phyloP scores from a whole-genome alignment of 768 basidiomycete genomes.

The Postia placenta region DNA sequence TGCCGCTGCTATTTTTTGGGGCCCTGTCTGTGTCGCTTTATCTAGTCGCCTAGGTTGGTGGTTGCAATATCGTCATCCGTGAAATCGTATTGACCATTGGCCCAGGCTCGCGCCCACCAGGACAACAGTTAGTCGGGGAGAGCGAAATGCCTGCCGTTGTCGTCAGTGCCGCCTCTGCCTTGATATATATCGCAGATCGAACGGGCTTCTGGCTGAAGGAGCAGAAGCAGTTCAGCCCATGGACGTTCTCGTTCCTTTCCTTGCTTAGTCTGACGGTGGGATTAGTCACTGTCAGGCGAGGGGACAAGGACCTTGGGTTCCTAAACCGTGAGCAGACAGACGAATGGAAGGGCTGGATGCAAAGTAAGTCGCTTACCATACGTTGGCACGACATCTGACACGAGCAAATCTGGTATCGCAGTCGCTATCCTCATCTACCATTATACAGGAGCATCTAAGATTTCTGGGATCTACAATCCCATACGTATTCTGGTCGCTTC shows the following conservation, averaged over 20 bases:
- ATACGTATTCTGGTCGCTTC: slow-evolving; percentile 84
- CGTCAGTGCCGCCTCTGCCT: slow-evolving; percentile 58
- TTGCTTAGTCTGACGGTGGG: slow-evolving; percentile 51
- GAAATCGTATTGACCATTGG: neutral
- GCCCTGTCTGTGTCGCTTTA: slow-evolving; percentile 41
- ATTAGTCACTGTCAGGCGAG: slow-evolving; percentile 55
- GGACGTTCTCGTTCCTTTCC: slow-evolving; percentile 59
- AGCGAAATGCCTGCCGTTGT: slow-evolving; percentile 45
- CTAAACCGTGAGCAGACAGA: slow-evolving; percentile 91
- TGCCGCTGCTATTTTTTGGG: slow-evolving; percentile 38
- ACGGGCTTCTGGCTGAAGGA: slow-evolving; percentile 85
- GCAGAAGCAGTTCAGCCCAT: slow-evolving; percentile 74
- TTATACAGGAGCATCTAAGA: slow-evolving; percentile 83
- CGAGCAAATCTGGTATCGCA: too few relatives aligned
- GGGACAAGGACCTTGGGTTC: slow-evolving; percentile 82
- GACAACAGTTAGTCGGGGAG: slow-evolving; percentile 24
- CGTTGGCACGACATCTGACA: neutral
- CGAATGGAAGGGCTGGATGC: slow-evolving; percentile 99
- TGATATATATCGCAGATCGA: slow-evolving; percentile 79
- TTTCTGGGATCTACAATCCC: slow-evolving; percentile 91
- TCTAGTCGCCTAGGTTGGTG: slow-evolving; percentile 20
- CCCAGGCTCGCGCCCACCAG: slow-evolving; percentile 12
- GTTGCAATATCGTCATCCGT: neutral
- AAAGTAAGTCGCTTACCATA: slow-evolving; percentile 46
- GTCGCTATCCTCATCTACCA: slow-evolving; percentile 92